Base-by-base conservation (phyloP, 2,329 filamentous ascomycete genomes). In the Pyricularia pennisetigena region DNA sequence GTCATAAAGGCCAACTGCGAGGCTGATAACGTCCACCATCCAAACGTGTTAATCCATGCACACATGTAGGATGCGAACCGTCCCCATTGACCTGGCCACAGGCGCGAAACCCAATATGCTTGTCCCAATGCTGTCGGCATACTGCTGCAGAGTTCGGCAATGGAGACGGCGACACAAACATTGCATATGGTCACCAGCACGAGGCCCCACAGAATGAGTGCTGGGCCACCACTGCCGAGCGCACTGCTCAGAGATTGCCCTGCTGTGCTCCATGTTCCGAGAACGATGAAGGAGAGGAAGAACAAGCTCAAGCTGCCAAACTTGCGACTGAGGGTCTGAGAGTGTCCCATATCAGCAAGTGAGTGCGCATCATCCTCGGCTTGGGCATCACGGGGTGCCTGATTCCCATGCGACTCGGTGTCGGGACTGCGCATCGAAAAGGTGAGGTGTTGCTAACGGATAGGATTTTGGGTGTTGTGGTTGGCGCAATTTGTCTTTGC, bases 81-180 rank as follows among this genome's bases (percentile, higher is more conserved):
- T 83, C 76, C 8, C 85, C 78, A 83, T 84, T 86, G 10, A 83
- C 83, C 20, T 76, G 74, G 5, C 75, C 76, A 0, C 82, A 84
- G 75, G 10, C 79, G 77, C 69, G 80, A 78, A 1, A 83, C 79
- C 84, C 85, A 88, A 74, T 85, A 87, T 0, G 85, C 85, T 75
- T 88, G 86, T 0, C 86, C 86, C 2, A 87, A 76, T 0, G 85
- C 85, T 0, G 85, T 87, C 4, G 86, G 86, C 85, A 87, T 87
- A 70, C 80, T 82, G 70, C 83, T 86, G 72, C 80, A 82, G 63
- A 87, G 77, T 74, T 87, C 85, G 64, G 83, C 85, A 59, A 87
- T 77, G 3, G 83, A 86, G 41, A 20, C 14, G 41, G 41, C 41
- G 41, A 49, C 41, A n/a, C 41, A 49, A 8, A 49, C 16, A n/a